Conservation (phyloP, 2,329 filamentous ascomycete genomes). For the Botrytis squamosa region DNA sequence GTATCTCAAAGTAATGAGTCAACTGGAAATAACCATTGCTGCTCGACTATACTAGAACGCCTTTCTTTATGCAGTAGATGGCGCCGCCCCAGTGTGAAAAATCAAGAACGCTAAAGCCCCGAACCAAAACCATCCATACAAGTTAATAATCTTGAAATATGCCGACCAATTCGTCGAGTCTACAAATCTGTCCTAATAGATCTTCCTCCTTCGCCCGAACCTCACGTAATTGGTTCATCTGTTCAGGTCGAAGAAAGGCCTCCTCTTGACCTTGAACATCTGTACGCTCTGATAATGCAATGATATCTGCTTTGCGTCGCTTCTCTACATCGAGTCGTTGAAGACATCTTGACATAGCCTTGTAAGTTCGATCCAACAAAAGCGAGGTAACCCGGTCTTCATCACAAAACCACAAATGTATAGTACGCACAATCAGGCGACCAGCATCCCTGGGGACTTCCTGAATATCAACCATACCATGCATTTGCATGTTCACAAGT, state of each 20-base stretch:
- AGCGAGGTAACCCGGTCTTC: conserved; percentile 66
- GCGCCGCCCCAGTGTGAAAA: conserved; percentile 28
- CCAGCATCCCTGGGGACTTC: conserved; percentile 89
- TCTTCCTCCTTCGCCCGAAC: conserved; percentile 67
- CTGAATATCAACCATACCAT: conserved; percentile 85
- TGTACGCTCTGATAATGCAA: conserved; percentile 78
- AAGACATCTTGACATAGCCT: conserved; percentile 80
- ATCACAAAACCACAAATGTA: conserved; percentile 93
- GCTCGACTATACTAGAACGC: conserved; percentile 23
- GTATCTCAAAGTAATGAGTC: conserved; percentile 17
- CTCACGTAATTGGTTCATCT: conserved; percentile 62
- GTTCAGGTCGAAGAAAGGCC: conserved; percentile 71
- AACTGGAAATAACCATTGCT: conserved; percentile 12
- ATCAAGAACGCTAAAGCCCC: conserved; percentile 21
- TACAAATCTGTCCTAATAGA: conserved; percentile 73
- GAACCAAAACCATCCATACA: conserved; percentile 19
- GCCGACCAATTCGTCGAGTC: conserved; percentile 81
- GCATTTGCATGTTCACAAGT: conserved; percentile 81
- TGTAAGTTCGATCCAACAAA: conserved; percentile 80
- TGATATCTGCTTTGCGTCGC: conserved; percentile 65
- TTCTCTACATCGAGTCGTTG: conserved; percentile 79
- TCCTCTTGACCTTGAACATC: conserved; percentile 79
- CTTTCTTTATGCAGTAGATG: conserved; percentile 24
- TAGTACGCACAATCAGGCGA: conserved; percentile 75
- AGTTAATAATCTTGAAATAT: conserved; percentile 73